phyloP scores from a whole-genome alignment of 371 early-diverging fungal species.

The Mortierella sp. region DNA sequence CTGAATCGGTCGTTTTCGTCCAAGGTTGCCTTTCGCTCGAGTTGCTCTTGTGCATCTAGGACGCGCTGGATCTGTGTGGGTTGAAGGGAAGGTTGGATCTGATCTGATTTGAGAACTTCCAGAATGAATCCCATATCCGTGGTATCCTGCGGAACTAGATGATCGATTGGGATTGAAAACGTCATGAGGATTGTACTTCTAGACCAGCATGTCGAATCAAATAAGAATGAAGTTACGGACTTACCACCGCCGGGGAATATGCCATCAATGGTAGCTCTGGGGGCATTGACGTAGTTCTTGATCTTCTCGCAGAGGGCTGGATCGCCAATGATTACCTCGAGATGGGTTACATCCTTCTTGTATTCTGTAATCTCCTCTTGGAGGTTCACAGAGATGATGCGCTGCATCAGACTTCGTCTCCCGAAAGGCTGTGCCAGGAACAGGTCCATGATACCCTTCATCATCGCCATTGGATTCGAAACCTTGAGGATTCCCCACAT shows the following conservation, averaged over 20 bases:
- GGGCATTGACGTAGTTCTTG: slow-evolving; percentile 62
- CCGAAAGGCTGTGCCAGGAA: slow-evolving; percentile 78
- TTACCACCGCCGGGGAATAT: slow-evolving; percentile 41
- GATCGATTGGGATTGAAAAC: too few relatives aligned
- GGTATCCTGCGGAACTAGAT: slow-evolving; percentile 33
- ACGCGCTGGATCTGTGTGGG: slow-evolving; percentile 56
- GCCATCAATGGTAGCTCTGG: slow-evolving; percentile 38
- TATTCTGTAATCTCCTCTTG: slow-evolving; percentile 62
- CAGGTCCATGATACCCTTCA: slow-evolving; percentile 70
- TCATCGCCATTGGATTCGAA: slow-evolving; percentile 73
- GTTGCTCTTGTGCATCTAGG: slow-evolving; percentile 27
- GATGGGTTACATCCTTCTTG: slow-evolving; percentile 60
- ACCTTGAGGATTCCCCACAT: slow-evolving; percentile 65
- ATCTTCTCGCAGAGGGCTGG: slow-evolving; percentile 65
- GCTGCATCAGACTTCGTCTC: slow-evolving; percentile 67
- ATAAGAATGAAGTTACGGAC: neutral
- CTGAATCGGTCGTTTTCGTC: slow-evolving; percentile 14
- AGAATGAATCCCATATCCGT: slow-evolving; percentile 42
- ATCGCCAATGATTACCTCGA: slow-evolving; percentile 62
- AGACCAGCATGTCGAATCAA: neutral
- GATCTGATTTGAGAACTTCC: slow-evolving; percentile 56
- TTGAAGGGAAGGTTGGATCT: slow-evolving; percentile 57
- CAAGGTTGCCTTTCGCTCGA: slow-evolving; percentile 23
- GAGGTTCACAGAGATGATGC: slow-evolving; percentile 66
- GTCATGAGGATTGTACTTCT: too few relatives aligned